Percentiles rank a stretch among this genome's conserved stretches.
phyloP scores from a whole-genome alignment of 148 eudicot genomes.

The Cornus suecica region DNA sequence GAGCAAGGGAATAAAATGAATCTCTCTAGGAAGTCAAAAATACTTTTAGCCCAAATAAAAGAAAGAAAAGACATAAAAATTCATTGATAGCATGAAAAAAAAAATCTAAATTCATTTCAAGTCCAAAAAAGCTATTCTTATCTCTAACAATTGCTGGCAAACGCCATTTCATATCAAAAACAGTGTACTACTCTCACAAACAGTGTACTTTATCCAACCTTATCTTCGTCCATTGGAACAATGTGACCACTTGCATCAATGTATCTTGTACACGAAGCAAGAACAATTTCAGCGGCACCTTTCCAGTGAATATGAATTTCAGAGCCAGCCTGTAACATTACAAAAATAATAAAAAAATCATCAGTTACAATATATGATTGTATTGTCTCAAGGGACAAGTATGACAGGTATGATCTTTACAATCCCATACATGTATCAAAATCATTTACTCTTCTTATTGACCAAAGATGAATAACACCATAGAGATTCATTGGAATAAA shows the following conservation, averaged over 20 bases:
- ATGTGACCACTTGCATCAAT: conserved; percentile 43
- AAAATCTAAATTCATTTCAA: background rate
- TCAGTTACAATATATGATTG: background rate
- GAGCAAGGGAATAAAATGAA: background rate
- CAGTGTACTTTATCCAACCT: conserved; percentile 47
- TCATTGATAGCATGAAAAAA: too few relatives aligned
- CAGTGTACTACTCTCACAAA: too few relatives aligned
- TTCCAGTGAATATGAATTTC: conserved; percentile 75
- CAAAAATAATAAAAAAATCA: background rate
- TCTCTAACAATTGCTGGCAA: background rate
- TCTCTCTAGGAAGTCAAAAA: background rate
- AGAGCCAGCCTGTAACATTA: conserved; percentile 35
- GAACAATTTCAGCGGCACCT: conserved; percentile 84
- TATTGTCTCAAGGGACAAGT: background rate
- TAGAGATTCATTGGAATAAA: background rate
- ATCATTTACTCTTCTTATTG: background rate
- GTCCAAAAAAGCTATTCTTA: background rate
- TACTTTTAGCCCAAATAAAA: background rate
- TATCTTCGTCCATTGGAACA: conserved; percentile 41
- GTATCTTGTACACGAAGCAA: conserved; percentile 59
- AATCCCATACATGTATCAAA: background rate
- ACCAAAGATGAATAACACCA: background rate
- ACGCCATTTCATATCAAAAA: background rate
- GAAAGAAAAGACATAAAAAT: background rate
- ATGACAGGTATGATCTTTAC: background rate